Base-by-base conservation (phyloP, 352 stramenopile genomes). In the Phytophthora tubulina region DNA sequence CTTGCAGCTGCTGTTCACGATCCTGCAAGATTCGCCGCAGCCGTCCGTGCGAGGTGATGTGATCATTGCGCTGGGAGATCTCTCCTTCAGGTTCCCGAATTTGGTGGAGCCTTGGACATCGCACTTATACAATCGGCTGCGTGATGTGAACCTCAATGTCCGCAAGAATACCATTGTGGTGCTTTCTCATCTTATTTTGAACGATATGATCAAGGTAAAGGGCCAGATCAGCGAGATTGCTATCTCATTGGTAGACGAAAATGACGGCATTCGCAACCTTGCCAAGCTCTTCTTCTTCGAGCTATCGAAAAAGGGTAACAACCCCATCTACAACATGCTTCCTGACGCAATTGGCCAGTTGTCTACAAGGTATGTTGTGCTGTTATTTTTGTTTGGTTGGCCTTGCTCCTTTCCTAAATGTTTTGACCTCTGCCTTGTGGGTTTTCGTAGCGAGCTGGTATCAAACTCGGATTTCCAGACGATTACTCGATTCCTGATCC, bases 181-280 rank as follows among this genome's bases (percentile, higher is more conserved):
- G 35, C 89, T 99, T 3, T 99, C 97, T 32, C 97, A 99, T 72
- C 89, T 99, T 39, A 99, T 99, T 76, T 80, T 99, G 36, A 99
- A 99, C 79, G 97, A 99, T 70, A 99, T 99, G 98, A 97, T 99
- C 42, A 99, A 99, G 83, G 96, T 99, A n/a, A 99, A 99, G 73
- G 96, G 95, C 14, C 93, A 99, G 76, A 90, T 97, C 51, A 95
- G 88, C 56, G 89, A 99, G 60, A 98, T 99, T 59, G 97, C 97
- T 3, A 88, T 99, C 10, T 98, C 93, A 39, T 78, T 99, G 21
- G 86, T 98, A 10, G 97, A 99, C 72, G 74, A 95, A n/a, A 96
- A 98, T 45, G 75, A 88, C 38, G 76, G 89, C 35, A 99, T 99
- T 59, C 87, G 89, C 13, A 94, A 98, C 61, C 93, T 99, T 60